Percentiles rank a stretch among this genome's conserved stretches.
These are phyloP conservation scores for Immersiporthe knoxdaviesiana DNA, from an alignment of 2,329 filamentous ascomycete species.

Conservation along the genomic window DNA sequence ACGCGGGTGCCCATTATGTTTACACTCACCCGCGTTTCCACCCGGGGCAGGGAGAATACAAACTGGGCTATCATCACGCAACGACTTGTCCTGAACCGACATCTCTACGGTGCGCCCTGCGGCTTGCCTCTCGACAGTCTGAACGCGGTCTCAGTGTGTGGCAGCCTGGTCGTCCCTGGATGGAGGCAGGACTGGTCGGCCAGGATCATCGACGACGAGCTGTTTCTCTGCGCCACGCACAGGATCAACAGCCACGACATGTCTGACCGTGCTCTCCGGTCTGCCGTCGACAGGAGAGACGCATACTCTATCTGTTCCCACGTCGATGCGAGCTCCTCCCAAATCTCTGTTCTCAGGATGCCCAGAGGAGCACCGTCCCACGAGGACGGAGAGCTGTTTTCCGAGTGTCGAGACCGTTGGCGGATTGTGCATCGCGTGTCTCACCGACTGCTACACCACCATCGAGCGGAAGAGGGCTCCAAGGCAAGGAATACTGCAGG, in stretches of 20 bases:
- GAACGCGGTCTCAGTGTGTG: background rate
- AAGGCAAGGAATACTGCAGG: background rate
- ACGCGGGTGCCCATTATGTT: no score
- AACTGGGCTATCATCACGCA: background rate
- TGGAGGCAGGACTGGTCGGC: background rate
- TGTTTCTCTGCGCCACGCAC: background rate
- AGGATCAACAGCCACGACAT: background rate
- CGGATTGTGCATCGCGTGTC: background rate
- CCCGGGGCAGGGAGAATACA: background rate
- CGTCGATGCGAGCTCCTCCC: background rate
- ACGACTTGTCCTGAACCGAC: slow-evolving; percentile 2
- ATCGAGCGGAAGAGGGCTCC: background rate
- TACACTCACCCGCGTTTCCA: no score
- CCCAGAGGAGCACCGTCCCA: background rate
- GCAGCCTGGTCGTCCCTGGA: background rate
- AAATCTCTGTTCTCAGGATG: background rate
- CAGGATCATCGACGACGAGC: background rate
- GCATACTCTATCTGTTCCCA: background rate
- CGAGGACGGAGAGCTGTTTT: no score
- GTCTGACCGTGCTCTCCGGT: background rate
- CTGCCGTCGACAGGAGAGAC: no score
- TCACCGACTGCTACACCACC: background rate
- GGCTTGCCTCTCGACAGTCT: background rate
- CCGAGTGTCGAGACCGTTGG: no score
- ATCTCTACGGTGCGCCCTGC: background rate